These are phyloP conservation scores for Xylaria cubensis DNA, from an alignment of 495 filamentous ascomycete species.

Conservation along the genomic window DNA sequence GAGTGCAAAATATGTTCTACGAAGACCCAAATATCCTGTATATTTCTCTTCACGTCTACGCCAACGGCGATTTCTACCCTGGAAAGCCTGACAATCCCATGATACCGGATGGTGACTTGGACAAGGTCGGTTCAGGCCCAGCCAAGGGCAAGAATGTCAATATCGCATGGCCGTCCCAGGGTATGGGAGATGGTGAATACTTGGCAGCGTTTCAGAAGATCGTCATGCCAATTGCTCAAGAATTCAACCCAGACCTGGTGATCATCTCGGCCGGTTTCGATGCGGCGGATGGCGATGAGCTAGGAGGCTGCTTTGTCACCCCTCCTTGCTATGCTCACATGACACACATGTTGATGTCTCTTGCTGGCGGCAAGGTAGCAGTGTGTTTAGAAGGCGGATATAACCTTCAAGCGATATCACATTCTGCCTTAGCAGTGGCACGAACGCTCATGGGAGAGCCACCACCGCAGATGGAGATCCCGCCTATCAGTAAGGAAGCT, in stretches of 20 bases:
- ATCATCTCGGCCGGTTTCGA: constrained; percentile 97
- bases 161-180: constrained; percentile 89
- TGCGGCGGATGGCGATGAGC: constrained; percentile 88
- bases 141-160: constrained; percentile 94
- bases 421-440: constrained; percentile 89
- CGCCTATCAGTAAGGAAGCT: constrained; percentile 57
- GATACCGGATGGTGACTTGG: constrained; percentile 70
- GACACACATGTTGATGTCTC: constrained; percentile 98
- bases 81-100: constrained; percentile 65
- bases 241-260: constrained; percentile 94
- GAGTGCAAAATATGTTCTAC: constrained; percentile 96
- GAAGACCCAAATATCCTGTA: constrained; percentile 94
- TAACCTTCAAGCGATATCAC: constrained; percentile 88
- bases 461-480: constrained; percentile 69
- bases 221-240: constrained; percentile 93
- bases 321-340: constrained; percentile 95
- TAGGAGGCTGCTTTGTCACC: constrained; percentile 90
- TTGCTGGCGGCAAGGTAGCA: constrained; percentile 89
- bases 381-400: constrained; percentile 97
- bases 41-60: constrained; percentile 92
- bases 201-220: constrained; percentile 94
- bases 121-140: constrained; percentile 74
- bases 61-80: constrained; percentile 85
- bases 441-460: constrained; percentile 94
- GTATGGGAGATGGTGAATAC: constrained; percentile 97